These are phyloP conservation scores for Talaromyces trachyspermus DNA, from an alignment of 495 filamentous ascomycete species.

Conservation along the genomic window DNA sequence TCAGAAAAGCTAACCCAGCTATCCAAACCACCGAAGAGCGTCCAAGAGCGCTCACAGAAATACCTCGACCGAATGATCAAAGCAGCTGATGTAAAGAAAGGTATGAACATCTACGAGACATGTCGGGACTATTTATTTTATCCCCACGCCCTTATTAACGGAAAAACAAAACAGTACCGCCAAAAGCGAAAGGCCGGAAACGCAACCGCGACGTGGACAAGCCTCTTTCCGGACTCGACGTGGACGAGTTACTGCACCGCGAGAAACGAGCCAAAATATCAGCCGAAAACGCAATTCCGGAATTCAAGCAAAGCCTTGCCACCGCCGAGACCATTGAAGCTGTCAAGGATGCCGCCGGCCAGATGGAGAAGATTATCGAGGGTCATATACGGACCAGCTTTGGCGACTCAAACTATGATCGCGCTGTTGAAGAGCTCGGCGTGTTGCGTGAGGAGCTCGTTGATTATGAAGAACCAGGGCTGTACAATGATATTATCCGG, in stretches of 20 bases:
- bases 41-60: conserved; percentile 48
- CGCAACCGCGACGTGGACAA: conserved; percentile 62
- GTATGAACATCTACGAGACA: conserved; percentile 26
- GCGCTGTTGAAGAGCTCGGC: conserved; percentile 66
- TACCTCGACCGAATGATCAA: conserved; percentile 55
- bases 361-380: conserved; percentile 67
- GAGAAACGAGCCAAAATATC: conserved; percentile 61
- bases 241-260: conserved; percentile 64
- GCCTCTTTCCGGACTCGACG: conserved; percentile 86
- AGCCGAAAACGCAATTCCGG: conserved; percentile 74
- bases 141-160: no score
- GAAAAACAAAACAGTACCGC: conserved; percentile 55
- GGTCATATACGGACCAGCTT: conserved; percentile 63
- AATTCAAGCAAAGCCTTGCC: conserved; percentile 78
- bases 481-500: conserved; percentile 71
- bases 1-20: conserved; percentile 64
- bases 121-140: not conserved
- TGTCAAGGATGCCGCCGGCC: conserved; percentile 61
- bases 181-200: conserved; percentile 70
- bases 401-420: conserved; percentile 65
- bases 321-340: conserved; percentile 51
- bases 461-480: conserved; percentile 62
- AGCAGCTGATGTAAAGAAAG: conserved; percentile 80
- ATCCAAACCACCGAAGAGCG: conserved; percentile 62
- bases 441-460: conserved; percentile 73